Base-by-base conservation (phyloP, 495 filamentous ascomycete genomes). In the Annulohypoxylon nitens region DNA sequence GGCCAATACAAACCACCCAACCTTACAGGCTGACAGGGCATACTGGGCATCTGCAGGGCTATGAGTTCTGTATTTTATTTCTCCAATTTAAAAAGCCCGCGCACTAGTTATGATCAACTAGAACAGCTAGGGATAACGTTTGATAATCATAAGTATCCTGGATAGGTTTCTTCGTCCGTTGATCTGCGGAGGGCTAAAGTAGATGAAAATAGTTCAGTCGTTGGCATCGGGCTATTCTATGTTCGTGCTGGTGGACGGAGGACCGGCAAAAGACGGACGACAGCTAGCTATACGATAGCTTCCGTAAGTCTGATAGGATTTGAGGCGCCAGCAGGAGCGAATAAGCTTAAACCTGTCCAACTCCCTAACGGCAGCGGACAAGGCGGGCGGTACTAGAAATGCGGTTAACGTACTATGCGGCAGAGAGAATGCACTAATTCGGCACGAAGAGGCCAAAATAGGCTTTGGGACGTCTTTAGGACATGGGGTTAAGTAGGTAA, bases 51-150 rank as follows among this genome's bases (percentile, higher is more conserved):
- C 43, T 47, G 10, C 61, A 71, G 55, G 58, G 63, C 63, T 71
- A 14, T 12, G 39, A 45, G 39, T n/a, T 34, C 20, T 37, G n/a
- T 60, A 57, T 41, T 58, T 55, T 26, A 48, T 26, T 14, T 54
- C 57, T 41, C 71, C 65, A 59, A 23, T 67, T 67, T 61, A 39
- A 47, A 18, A 18, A 36, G 11, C 50, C 25, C 41, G 61, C 55
- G 50, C 61, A 70, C 67, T 45, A 66, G 62, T 70, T 67, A 60
- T 58, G 67, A 75, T 75, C 59, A 51, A 9, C 72, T 39, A 34
- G 26, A 36, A 47, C 43, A 51, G 9, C 72, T 39, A 34, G 26
- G 47, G 37, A 70, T 36, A 51, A n/a, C 39, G 72, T 75, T 75
- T 75, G 72, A 75, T 75, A 67, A 33, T 64, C 72, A 18, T 45